A percentile compares a stretch with the other conserved stretches of the same genome.
phyloP scores from a whole-genome alignment of 73 alveolate species.

The Paramecium biaurelia region DNA sequence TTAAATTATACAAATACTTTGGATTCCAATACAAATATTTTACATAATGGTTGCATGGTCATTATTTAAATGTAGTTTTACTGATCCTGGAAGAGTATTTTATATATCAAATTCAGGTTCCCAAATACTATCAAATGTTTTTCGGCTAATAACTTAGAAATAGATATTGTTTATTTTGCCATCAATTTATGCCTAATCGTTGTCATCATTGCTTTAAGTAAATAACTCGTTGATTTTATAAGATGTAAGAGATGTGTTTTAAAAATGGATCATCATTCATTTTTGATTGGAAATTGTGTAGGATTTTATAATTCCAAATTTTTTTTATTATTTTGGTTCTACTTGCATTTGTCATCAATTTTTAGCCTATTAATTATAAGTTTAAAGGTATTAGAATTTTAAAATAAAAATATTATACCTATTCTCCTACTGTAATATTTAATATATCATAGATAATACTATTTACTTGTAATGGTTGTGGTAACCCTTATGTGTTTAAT shows the following conservation, averaged over 20 bases:
- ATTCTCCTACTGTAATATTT: not conserved
- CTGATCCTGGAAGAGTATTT: slow-evolving; percentile 81
- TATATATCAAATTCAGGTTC: slow-evolving; percentile 58
- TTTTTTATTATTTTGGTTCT: slow-evolving; percentile 75
- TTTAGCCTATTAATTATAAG: not conserved
- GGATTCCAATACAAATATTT: slow-evolving; percentile 60
- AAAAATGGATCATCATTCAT: slow-evolving; percentile 96
- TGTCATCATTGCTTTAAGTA: slow-evolving; percentile 84
- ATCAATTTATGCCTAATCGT: slow-evolving; percentile 90
- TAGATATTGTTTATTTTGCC: slow-evolving; percentile 91
- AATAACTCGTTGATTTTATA: not conserved
- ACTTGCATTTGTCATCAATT: slow-evolving; percentile 41
- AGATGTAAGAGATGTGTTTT: slow-evolving; percentile 85
- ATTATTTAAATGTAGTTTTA: slow-evolving; percentile 70
- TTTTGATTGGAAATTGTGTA: slow-evolving; percentile 90
- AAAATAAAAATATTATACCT: not conserved
- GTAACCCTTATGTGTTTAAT: slow-evolving; percentile 5
- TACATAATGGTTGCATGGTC: slow-evolving; percentile 77
- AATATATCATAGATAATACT: not conserved
- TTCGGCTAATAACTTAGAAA: slow-evolving; percentile 83
- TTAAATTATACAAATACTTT: not conserved
- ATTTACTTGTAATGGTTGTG: not conserved
- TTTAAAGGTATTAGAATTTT: not conserved
- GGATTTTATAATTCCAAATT: slow-evolving; percentile 89
- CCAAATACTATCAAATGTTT: slow-evolving; percentile 85